Evolutionary conservation across 2,329 filamentous ascomycete species (phyloP).

Genomic region (Coniochaeta ligniaria): DNA sequence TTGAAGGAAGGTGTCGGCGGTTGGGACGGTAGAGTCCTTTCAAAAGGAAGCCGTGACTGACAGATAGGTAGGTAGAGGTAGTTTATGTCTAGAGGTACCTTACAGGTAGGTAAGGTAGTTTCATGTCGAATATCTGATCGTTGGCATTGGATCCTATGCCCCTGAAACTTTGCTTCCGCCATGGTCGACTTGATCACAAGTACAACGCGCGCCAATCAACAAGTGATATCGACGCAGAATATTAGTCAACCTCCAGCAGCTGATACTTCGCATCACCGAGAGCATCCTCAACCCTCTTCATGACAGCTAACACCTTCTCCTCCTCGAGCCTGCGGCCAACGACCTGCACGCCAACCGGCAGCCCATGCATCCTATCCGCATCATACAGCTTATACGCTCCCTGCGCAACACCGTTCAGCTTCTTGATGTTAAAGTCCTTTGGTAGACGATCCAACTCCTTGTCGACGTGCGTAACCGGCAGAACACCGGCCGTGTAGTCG

Average conservation of each 20-base stretch:
- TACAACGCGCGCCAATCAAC: not conserved
- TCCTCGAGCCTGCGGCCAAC: conserved; percentile 75
- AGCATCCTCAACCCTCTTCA: conserved; percentile 72
- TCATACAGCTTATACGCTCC: conserved; percentile 87
- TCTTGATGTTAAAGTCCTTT: conserved; percentile 47
- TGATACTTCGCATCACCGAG: conserved; percentile 51
- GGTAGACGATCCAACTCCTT: conserved; percentile 59
- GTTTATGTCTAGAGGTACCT: too few relatives aligned
- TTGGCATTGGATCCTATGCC: too few relatives aligned
- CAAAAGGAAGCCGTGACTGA: not conserved
- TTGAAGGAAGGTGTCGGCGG: not conserved
- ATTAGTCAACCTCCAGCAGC: conserved; percentile 36
- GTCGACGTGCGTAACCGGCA: conserved; percentile 84
- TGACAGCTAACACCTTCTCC: conserved; percentile 77
- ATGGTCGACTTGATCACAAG: not conserved
- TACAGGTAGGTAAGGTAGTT: too few relatives aligned
- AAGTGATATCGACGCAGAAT: not conserved
- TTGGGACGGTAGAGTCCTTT: not conserved
- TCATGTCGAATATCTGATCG: too few relatives aligned
- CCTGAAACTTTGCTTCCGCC: not conserved
- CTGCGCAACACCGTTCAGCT: conserved; percentile 70
- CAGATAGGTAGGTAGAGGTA: too few relatives aligned
- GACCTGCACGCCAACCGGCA: conserved; percentile 81
- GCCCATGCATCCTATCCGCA: conserved; percentile 72
- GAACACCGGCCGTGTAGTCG: conserved; percentile 75